A percentile compares a stretch with the other conserved stretches of the same genome.
Evolutionary conservation across 108 stramenopile genomes (phyloP).

Genomic region (Pinguiococcus pyrenoidosus): DNA sequence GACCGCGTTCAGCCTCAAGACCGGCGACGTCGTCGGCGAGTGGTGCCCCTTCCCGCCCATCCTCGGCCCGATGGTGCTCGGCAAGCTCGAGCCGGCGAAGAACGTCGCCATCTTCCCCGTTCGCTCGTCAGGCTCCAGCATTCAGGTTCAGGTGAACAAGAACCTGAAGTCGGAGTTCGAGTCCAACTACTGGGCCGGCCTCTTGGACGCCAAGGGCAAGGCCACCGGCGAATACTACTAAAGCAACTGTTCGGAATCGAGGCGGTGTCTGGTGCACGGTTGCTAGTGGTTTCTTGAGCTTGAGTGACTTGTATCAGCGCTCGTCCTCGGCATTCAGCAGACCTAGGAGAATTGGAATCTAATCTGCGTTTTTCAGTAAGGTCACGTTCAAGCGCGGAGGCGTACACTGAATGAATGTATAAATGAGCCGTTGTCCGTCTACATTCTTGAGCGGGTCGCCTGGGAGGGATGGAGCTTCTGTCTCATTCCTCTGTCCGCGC

Average conservation of each 20-base stretch:
- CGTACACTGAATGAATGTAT: no score
- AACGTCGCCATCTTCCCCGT: conserved; percentile 87
- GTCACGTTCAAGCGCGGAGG: no score
- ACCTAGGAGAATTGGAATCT: no score
- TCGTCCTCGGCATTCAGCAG: no score
- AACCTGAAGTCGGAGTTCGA: conserved; percentile 96
- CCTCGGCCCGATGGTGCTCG: conserved; percentile 58
- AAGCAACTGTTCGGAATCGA: not conserved
- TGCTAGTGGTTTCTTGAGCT: not conserved
- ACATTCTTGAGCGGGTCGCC: no score
- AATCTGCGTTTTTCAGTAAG: no score
- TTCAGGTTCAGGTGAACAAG: conserved; percentile 89
- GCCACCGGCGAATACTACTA: conserved; percentile 96
- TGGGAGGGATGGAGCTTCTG: no score
- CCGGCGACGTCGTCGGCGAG: conserved; percentile 75
- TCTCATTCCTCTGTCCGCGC: no score
- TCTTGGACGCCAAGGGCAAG: conserved; percentile 96
- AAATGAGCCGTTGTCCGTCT: no score
- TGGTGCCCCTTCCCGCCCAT: conserved; percentile 94
- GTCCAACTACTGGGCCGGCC: conserved; percentile 84
- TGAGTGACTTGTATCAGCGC: no score
- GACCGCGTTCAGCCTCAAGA: conserved; percentile 77
- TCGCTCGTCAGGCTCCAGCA: conserved; percentile 58
- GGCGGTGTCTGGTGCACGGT: not conserved
- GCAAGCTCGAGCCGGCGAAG: conserved; percentile 76